A percentile compares a stretch with the other conserved stretches of the same genome.
phyloP scores from a whole-genome alignment of 1,284 basidiomycete genomes.

The Moesziomyces globuligerus region DNA sequence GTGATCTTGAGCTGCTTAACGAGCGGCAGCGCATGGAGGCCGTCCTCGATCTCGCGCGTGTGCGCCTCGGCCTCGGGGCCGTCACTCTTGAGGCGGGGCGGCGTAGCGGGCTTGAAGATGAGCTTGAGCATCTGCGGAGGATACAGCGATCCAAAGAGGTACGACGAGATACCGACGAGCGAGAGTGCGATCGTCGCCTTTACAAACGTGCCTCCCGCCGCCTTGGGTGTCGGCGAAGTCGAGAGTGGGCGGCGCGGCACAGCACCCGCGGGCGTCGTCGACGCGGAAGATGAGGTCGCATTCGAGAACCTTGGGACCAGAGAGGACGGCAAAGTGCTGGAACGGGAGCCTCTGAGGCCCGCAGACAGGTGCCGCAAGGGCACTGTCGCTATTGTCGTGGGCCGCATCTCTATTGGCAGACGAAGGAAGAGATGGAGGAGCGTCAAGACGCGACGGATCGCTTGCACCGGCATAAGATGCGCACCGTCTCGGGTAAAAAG shows the following conservation, averaged over 20 bases:
- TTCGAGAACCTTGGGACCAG: not conserved
- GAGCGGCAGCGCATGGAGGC: conserved; percentile 75
- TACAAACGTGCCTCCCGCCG: conserved; percentile 20
- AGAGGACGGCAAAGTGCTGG: not conserved
- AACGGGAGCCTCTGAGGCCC: not conserved
- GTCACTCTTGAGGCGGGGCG: conserved; percentile 75
- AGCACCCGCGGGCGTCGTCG: conserved; percentile 1
- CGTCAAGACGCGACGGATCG: not conserved
- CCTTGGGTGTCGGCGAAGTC: conserved; percentile 23
- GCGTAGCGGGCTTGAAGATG: conserved; percentile 78
- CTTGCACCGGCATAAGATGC: not conserved
- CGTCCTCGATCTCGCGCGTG: conserved; percentile 75
- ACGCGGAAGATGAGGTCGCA: not conserved
- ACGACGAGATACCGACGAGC: conserved; percentile 64
- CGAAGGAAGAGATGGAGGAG: not conserved
- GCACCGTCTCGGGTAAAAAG: too few species aligned
- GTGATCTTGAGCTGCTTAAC: conserved; percentile 60
- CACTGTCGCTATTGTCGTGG: not conserved
- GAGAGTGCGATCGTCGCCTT: conserved; percentile 46
- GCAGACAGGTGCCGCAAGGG: not conserved
- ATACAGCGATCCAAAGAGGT: conserved; percentile 74
- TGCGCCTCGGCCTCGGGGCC: conserved; percentile 75
- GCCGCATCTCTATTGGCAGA: not conserved
- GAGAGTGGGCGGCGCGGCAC: conserved; percentile 22
- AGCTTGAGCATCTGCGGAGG: conserved; percentile 75